phyloP scores from a whole-genome alignment of 306 rosid species.

The Begonia masoniana region DNA sequence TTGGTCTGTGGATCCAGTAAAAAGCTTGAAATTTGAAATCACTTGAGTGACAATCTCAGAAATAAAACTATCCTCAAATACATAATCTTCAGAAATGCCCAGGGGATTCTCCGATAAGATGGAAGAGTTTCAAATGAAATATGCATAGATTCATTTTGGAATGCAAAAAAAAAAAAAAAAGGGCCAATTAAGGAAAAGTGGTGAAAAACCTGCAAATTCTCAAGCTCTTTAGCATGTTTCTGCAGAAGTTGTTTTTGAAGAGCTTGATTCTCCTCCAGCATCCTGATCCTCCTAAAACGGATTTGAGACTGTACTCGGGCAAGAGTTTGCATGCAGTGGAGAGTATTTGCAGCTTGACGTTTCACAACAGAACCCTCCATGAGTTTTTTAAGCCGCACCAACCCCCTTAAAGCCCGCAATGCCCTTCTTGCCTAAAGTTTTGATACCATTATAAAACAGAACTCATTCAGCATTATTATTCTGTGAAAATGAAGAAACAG shows the following conservation, averaged over 20 bases:
- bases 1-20: too few relatives aligned
- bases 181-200: slow-evolving; percentile 8
- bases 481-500: too few relatives aligned
- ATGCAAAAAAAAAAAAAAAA: not conserved
- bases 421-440: slow-evolving; percentile 78
- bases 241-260: slow-evolving; percentile 85
- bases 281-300: slow-evolving; percentile 75
- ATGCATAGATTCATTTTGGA: too few relatives aligned
- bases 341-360: slow-evolving; percentile 84
- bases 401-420: slow-evolving; percentile 76
- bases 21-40: too few relatives aligned
- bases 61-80: too few relatives aligned
- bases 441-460: not conserved
- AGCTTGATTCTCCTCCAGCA: slow-evolving; percentile 95
- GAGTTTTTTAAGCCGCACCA: slow-evolving; percentile 71
- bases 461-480: too few relatives aligned
- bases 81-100: too few relatives aligned
- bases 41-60: too few relatives aligned
- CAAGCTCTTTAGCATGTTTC: slow-evolving; percentile 83
- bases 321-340: slow-evolving; percentile 86
- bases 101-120: too few relatives aligned
- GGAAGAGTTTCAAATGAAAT: too few relatives aligned
- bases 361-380: slow-evolving; percentile 84
- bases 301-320: slow-evolving; percentile 92
- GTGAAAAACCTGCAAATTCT: slow-evolving; percentile 60